A percentile compares a stretch with the other conserved stretches of the same genome.
phyloP scores from a whole-genome alignment of 371 early-diverging fungal genomes.

The Massospora cicadina region DNA sequence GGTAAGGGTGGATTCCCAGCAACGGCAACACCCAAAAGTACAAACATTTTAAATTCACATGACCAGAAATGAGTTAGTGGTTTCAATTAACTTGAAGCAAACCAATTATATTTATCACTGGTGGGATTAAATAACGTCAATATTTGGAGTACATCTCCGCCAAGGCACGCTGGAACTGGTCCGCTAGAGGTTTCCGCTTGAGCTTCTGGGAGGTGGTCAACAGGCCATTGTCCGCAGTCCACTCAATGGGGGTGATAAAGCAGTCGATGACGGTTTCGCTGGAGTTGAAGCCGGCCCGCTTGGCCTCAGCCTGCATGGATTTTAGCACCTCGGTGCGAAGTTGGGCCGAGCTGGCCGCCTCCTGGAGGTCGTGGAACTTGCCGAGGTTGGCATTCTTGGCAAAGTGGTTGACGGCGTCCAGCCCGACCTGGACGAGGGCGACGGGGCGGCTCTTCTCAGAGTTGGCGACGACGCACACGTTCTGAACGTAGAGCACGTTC shows the following conservation, averaged over 20 bases:
- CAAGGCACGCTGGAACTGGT: slow-evolving; percentile 36
- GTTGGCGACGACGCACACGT: slow-evolving; percentile 78
- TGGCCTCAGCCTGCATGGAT: slow-evolving; percentile 26
- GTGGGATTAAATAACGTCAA: too few species aligned
- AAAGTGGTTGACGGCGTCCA: slow-evolving; percentile 21
- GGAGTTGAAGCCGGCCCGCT: slow-evolving; percentile 37
- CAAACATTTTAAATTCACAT: too few species aligned
- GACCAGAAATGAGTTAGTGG: too few species aligned
- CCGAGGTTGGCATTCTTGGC: slow-evolving; percentile 14
- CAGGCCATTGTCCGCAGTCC: slow-evolving; percentile 73
- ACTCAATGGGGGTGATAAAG: slow-evolving; percentile 52
- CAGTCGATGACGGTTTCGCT: slow-evolving; percentile 53
- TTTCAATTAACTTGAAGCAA: too few species aligned
- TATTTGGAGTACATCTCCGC: slow-evolving; percentile 14
- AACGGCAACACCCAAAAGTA: too few species aligned
- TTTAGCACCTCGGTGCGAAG: slow-evolving; percentile 24
- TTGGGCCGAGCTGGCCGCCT: slow-evolving; percentile 23
- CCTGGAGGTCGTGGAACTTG: slow-evolving; percentile 18
- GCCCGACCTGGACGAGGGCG: slow-evolving; percentile 24
- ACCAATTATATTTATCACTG: too few species aligned
- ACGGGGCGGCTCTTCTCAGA: slow-evolving; percentile 41
- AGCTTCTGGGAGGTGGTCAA: slow-evolving; percentile 89
- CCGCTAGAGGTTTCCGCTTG: slow-evolving; percentile 59
- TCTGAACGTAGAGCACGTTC: slow-evolving; percentile 49
- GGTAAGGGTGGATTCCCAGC: too few species aligned